Percentiles rank a stretch among this genome's conserved stretches.
Evolutionary conservation across 331 rosid species (phyloP).

Genomic region (Quercus tomentella): DNA sequence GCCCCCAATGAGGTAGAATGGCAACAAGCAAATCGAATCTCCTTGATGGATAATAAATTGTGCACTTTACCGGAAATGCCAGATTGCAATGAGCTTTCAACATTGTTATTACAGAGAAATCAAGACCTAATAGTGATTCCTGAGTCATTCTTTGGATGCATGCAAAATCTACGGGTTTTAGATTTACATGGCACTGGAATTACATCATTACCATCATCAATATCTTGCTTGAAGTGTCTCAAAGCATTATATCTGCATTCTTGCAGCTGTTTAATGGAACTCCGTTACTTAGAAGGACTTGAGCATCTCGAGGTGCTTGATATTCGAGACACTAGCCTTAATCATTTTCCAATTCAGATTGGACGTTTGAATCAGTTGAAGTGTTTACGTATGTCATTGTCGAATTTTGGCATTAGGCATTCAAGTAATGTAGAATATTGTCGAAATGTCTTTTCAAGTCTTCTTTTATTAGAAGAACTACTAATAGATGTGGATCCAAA

Average conservation of each 20-base stretch:
- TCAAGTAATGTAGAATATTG: neutral
- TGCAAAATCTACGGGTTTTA: conserved; percentile 13
- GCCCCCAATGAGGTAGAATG: neutral
- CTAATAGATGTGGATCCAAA: conserved; percentile 14
- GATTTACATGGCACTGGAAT: conserved; percentile 21
- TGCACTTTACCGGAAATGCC: neutral
- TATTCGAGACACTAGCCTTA: conserved; percentile 9
- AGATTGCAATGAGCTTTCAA: conserved; percentile 3
- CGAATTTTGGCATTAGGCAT: neutral
- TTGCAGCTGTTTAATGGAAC: neutral
- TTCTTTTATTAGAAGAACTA: conserved; percentile 24
- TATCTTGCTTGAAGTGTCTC: conserved; percentile 13
- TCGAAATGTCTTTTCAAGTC: neutral
- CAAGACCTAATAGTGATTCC: neutral
- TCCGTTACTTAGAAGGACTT: conserved; percentile 3
- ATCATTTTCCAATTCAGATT: neutral
- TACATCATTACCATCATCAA: conserved; percentile 11
- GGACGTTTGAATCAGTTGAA: conserved; percentile 15
- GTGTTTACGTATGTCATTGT: conserved; percentile 20
- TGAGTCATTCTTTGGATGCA: neutral
- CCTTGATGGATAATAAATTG: neutral
- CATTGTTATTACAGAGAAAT: conserved; percentile 14
- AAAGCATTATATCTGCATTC: conserved; percentile 11
- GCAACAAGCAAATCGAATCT: conserved; percentile 16
- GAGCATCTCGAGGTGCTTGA: conserved; percentile 24